Percentiles rank a stretch among this genome's conserved stretches.
Conservation (phyloP, 345 rosid species). For the Citrus inodora region DNA sequence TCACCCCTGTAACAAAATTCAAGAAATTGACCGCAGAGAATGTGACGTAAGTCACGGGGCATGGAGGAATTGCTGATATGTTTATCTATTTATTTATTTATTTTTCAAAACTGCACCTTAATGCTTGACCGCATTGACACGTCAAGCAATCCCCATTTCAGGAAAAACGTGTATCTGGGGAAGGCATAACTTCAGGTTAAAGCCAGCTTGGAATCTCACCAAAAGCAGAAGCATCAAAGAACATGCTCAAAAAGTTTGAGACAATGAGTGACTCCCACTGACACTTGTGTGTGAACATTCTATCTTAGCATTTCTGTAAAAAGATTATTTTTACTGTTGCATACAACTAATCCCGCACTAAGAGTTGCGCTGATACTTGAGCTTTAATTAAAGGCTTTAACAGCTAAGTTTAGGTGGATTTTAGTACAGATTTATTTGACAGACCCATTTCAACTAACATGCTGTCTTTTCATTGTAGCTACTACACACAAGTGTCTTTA, state of each 20-base stretch:
- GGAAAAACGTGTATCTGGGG: background rate
- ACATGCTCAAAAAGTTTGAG: background rate
- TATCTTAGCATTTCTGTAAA: background rate
- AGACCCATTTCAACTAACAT: conserved; percentile 15
- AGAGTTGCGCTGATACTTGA: background rate
- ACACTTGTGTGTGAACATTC: background rate
- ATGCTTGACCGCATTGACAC: background rate
- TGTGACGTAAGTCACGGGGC: background rate
- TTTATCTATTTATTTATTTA: too few relatives aligned
- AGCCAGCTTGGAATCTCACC: conserved; percentile 25
- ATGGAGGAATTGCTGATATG: background rate
- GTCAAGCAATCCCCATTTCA: background rate
- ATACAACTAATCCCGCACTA: background rate
- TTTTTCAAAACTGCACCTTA: background rate
- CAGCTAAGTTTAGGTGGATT: background rate
- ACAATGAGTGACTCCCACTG: too few relatives aligned
- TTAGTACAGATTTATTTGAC: conserved; percentile 5
- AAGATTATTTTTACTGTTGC: background rate
- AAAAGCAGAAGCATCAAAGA: background rate
- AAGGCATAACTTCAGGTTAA: conserved; percentile 21
- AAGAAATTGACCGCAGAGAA: background rate
- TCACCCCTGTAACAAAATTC: background rate
- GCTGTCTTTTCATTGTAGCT: background rate
- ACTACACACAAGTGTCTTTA: background rate
- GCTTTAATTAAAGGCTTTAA: background rate